Evolutionary conservation across 176 grass and related monocot species (phyloP), one percentile per base, ranked within the genome.

Genomic region (Metroxylon sagu): DNA sequence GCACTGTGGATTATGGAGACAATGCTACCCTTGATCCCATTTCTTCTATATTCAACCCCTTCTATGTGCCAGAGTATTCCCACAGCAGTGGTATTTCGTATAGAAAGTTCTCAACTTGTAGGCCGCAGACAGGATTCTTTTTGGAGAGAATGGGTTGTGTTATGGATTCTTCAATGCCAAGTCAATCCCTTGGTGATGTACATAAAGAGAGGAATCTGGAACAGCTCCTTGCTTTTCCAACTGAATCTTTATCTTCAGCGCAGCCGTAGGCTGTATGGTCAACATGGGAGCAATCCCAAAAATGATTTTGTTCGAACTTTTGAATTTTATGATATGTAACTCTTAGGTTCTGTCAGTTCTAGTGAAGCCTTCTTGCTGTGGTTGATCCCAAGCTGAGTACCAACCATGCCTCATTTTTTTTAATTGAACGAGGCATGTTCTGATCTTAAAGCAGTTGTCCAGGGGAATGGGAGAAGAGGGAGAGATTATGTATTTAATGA

Each of bases 301-400:
- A 79, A 80, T 62, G 83, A 77, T 85, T 83, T 78, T 83, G 85
- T 95, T 62, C 85, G 81, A 81, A 85, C 82, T 78, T 86, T 85
- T 80, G 85, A 82, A 56, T 89, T 86, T 81, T 95, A 85, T 73
- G 76, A 84, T 43, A 81, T 89, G 85, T 95, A 86, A 85, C 29
- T 14, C 8, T 67, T 26, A 29, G 3, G 4, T 54, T 3, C 7
- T 21, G 30, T 67, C 19, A 50, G 27, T 29, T 49, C 35, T 49
- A 43, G 35, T 43, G 35, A 8, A 12, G 12, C 35, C 35, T 8
- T 39, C 2, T 39, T 12, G 35, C 35, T 39, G 35, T 39, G 35
- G 35, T 43, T 14, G 35, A 12, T 43, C 35, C 35, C 35, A 14
- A 43, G 8, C 35, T 43, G 35, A 43, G 35, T 10, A 3, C 8